These are phyloP conservation scores for Ganoderma sinense DNA, from an alignment of 1,284 basidiomycete species.

Conservation along the genomic window DNA sequence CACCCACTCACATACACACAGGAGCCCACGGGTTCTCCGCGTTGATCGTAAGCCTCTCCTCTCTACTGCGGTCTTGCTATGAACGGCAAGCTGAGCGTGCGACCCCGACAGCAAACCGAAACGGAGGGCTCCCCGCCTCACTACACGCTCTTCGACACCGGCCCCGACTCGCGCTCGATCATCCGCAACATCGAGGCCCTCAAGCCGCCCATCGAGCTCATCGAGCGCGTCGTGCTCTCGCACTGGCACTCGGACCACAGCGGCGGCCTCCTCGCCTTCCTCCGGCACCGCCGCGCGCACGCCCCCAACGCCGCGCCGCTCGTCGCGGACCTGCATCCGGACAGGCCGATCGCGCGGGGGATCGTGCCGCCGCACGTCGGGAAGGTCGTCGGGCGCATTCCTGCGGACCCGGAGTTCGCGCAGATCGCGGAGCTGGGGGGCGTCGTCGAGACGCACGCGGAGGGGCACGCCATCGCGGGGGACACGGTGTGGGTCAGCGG, in stretches of 20 bases:
- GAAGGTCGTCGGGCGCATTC: constrained; percentile 65
- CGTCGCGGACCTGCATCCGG: constrained; percentile 77
- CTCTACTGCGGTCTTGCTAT: background rate
- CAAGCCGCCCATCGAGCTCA: constrained; percentile 57
- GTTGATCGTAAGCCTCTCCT: constrained; percentile 63
- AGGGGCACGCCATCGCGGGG: constrained; percentile 69
- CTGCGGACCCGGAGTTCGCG: constrained; percentile 75
- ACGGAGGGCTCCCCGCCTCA: constrained; percentile 45
- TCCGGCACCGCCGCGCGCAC: constrained; percentile 49
- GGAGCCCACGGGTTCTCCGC: constrained; percentile 86
- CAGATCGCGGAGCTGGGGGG: constrained; percentile 66
- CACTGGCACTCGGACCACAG: constrained; percentile 91
- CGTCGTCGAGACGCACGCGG: constrained; percentile 58
- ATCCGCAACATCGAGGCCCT: constrained; percentile 74
- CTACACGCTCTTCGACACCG: constrained; percentile 80
- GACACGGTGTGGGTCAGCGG: constrained; percentile 79
- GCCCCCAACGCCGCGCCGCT: constrained; percentile 44
- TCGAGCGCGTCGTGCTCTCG: constrained; percentile 74
- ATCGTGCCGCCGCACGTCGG: constrained; percentile 61
- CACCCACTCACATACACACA: constrained; percentile 34
- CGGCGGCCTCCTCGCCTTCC: constrained; percentile 71
- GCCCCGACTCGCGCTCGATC: constrained; percentile 77
- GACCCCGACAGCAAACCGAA: constrained; percentile 41
- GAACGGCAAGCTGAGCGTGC: background rate
- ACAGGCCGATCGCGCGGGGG: constrained; percentile 76